phyloP scores from a whole-genome alignment of 2,329 filamentous ascomycete species.

The Peltaster fructicola region DNA sequence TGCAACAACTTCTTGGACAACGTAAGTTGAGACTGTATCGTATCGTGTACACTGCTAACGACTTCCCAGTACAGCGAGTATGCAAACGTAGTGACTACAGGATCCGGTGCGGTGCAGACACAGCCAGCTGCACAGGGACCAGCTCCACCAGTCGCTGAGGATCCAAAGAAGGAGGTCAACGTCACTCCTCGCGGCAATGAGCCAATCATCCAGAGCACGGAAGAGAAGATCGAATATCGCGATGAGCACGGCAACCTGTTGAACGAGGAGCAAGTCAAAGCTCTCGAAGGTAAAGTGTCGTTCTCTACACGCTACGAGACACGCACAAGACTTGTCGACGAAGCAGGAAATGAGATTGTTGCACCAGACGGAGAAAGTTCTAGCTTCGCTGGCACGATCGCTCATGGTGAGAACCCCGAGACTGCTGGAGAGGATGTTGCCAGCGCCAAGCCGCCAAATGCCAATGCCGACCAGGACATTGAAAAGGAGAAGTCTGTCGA shows the following conservation, averaged over 20 bases:
- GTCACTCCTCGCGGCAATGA: slow-evolving; percentile 13
- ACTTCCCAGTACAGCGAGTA: slow-evolving; percentile 17
- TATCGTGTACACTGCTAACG: slow-evolving; percentile 1
- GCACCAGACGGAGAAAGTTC: slow-evolving; percentile 15
- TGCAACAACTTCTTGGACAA: slow-evolving; percentile 81
- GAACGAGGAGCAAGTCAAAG: slow-evolving; percentile 63
- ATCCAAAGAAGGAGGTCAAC: slow-evolving; percentile 18
- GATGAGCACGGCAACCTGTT: slow-evolving; percentile 87
- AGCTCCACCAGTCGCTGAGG: slow-evolving; percentile 19
- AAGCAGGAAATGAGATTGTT: slow-evolving; percentile 57
- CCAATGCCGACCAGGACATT: slow-evolving; percentile 22
- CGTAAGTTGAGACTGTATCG: slow-evolving; percentile 39
- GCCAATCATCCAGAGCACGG: slow-evolving; percentile 25
- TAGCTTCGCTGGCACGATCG: slow-evolving; percentile 28
- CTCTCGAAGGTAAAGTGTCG: slow-evolving; percentile 77
- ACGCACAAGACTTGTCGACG: slow-evolving; percentile 69
- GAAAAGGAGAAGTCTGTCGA: slow-evolving; percentile 27
- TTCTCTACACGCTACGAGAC: slow-evolving; percentile 95
- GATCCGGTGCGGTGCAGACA: slow-evolving; percentile 11
- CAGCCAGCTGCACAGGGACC: slow-evolving; percentile 14
- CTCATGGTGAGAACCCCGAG: slow-evolving; percentile 40
- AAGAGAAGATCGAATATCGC: slow-evolving; percentile 83
- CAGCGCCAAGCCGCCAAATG: slow-evolving; percentile 23
- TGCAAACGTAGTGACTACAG: slow-evolving; percentile 8
- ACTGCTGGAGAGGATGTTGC: slow-evolving; percentile 25